Evolutionary conservation across 148 eudicot species (phyloP).

Genomic region (Vaccinium corymbosum): DNA sequence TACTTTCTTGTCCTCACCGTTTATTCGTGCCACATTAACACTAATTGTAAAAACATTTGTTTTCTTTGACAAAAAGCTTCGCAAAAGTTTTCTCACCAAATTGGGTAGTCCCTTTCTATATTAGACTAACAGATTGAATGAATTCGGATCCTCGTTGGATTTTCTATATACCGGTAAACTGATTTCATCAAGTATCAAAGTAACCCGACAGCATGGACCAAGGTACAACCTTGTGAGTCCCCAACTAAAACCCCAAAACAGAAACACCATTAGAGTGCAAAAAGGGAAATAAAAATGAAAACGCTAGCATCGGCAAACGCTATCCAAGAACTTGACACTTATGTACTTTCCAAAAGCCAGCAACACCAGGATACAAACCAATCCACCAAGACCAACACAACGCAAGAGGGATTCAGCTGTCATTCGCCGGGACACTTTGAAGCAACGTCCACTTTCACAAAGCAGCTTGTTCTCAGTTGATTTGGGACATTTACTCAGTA

Average conservation of each 20-base stretch:
- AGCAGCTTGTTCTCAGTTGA: background rate
- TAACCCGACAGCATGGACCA: background rate
- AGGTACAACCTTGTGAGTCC: background rate
- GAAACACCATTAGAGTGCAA: background rate
- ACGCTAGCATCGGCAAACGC: background rate
- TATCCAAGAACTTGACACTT: background rate
- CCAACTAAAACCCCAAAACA: background rate
- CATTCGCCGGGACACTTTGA: background rate
- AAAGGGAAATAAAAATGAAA: background rate
- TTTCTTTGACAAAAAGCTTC: background rate
- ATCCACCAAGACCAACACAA: background rate
- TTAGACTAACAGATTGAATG: background rate
- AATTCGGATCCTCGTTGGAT: background rate
- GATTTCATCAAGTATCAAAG: background rate
- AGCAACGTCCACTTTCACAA: background rate
- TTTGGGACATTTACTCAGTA: background rate
- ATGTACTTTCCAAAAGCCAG: background rate
- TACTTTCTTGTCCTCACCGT: background rate
- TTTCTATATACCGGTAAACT: background rate
- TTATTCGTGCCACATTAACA: background rate
- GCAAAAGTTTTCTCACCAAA: background rate
- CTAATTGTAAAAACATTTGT: background rate
- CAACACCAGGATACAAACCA: background rate
- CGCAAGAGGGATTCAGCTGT: background rate
- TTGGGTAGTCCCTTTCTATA: background rate